Percentiles rank a stretch among this genome's conserved stretches.
Evolutionary conservation across 1,139 yeast genomes (phyloP).

Genomic region (Candida gigantensis): DNA sequence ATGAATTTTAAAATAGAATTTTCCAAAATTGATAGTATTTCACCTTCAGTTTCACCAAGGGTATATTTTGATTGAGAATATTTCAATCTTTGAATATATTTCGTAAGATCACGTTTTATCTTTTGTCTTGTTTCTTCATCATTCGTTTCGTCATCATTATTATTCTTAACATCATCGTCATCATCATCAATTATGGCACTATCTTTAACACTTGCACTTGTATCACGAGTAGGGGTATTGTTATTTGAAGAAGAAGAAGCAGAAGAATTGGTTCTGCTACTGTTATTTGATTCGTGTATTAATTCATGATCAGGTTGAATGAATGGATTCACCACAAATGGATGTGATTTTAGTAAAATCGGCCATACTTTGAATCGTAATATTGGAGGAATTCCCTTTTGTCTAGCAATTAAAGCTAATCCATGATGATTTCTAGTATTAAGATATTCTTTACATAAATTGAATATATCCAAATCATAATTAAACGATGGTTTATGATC

Average conservation of each 20-base stretch:
- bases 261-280: slow-evolving; percentile 6
- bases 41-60: slow-evolving; percentile 44
- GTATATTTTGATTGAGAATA: slow-evolving; percentile 18
- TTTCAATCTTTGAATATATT: slow-evolving; percentile 49
- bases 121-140: slow-evolving; percentile 30
- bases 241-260: slow-evolving; percentile 4
- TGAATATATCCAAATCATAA: slow-evolving; percentile 43
- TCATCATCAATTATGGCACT: slow-evolving; percentile 2
- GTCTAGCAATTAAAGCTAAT: slow-evolving; percentile 78
- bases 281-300: slow-evolving; percentile 15
- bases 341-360: slow-evolving; percentile 73
- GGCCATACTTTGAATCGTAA: slow-evolving; percentile 86
- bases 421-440: slow-evolving; percentile 60
- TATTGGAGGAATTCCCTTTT: slow-evolving; percentile 83
- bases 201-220: slow-evolving; percentile 11
- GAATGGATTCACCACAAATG: slow-evolving; percentile 77
- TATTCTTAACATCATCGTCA: slow-evolving; percentile 4
- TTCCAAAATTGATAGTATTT: slow-evolving; percentile 59
- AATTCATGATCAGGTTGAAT: slow-evolving; percentile 55
- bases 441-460: slow-evolving; percentile 43
- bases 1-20: slow-evolving; percentile 64
- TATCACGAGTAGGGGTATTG: slow-evolving; percentile 8
- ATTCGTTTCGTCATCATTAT: slow-evolving; percentile 8
- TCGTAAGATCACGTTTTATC: slow-evolving; percentile 52
- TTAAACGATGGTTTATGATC: slow-evolving; percentile 37